Evolutionary conservation across 768 basidiomycete species (phyloP).

Genomic region (Phylloporus sp.): DNA sequence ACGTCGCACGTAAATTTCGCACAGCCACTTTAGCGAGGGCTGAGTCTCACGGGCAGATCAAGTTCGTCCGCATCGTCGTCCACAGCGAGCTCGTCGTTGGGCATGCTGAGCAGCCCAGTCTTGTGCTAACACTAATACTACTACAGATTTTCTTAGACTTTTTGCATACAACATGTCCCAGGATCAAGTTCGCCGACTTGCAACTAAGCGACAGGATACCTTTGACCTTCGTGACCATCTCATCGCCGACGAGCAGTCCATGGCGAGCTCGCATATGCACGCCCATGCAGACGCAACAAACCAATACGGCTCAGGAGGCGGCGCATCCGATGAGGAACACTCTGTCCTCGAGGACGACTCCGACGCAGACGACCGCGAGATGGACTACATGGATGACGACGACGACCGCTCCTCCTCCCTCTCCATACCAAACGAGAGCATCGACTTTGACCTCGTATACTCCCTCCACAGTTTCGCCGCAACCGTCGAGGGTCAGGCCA

Average conservation of each 20-base stretch:
- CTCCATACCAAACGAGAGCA: constrained; percentile 86
- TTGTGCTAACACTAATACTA: neutral
- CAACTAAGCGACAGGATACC: constrained; percentile 51
- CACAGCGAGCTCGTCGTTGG: constrained; percentile 13
- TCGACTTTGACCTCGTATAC: constrained; percentile 91
- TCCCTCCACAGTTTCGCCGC: constrained; percentile 96
- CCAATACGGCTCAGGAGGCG: constrained; percentile 27
- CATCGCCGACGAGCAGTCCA: constrained; percentile 48
- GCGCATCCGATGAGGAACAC: constrained; percentile 69
- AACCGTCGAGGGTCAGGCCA: constrained; percentile 97
- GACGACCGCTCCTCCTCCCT: constrained; percentile 78
- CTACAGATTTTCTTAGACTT: neutral
- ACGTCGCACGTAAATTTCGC: neutral
- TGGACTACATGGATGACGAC: constrained; percentile 67
- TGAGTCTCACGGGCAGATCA: neutral
- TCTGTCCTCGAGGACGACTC: constrained; percentile 86
- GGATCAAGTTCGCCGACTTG: constrained; percentile 18
- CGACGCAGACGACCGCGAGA: constrained; percentile 64
- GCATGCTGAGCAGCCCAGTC: constrained; percentile 14
- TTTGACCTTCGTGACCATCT: constrained; percentile 72
- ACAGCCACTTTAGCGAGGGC: constrained; percentile 15
- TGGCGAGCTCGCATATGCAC: constrained; percentile 42
- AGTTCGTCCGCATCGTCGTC: constrained; percentile 6
- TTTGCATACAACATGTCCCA: constrained; percentile 23
- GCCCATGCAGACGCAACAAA: constrained; percentile 46